phyloP scores from a whole-genome alignment of 805 yeast genomes.

The Jamesozyma spencerorum region DNA sequence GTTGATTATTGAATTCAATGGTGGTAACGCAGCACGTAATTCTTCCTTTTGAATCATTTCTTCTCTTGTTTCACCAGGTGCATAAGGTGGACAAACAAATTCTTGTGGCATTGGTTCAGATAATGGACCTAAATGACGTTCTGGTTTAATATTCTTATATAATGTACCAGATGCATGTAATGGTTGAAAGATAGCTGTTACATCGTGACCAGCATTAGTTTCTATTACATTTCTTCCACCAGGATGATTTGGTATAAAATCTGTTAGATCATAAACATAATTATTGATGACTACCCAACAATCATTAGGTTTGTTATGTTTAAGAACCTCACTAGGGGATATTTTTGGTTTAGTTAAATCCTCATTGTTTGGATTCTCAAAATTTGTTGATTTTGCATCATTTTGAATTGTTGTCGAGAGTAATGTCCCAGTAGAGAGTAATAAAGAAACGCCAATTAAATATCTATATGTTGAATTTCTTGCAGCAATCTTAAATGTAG shows the following conservation, averaged over 20 bases:
- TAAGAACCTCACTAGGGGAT: conserved; percentile 44
- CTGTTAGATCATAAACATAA: conserved; percentile 68
- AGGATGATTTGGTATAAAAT: conserved; percentile 72
- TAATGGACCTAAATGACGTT: conserved; percentile 55
- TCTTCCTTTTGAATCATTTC: conserved; percentile 23
- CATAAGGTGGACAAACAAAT: conserved; percentile 22
- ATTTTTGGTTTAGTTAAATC: conserved; percentile 7
- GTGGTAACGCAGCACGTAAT: conserved; percentile 48
- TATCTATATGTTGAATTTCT: no score
- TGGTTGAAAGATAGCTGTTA: conserved; percentile 77
- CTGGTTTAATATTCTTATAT: conserved; percentile 47
- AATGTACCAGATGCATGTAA: conserved; percentile 86
- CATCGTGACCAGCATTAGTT: conserved; percentile 77
- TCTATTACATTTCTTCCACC: conserved; percentile 66
- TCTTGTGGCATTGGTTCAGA: conserved; percentile 28
- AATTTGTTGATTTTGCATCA: neutral
- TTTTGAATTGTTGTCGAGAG: no score
- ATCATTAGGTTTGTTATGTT: conserved; percentile 61
- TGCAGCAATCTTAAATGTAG: no score
- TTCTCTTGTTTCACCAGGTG: conserved; percentile 29
- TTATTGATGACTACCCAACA: conserved; percentile 83
- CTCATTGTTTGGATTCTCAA: neutral
- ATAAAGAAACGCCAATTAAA: no score
- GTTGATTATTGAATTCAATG: conserved; percentile 60
- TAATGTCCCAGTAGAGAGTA: no score